Percentiles rank a stretch among this genome's conserved stretches.
phyloP scores from a whole-genome alignment of 768 basidiomycete genomes.

The Albatrellus ellisii region DNA sequence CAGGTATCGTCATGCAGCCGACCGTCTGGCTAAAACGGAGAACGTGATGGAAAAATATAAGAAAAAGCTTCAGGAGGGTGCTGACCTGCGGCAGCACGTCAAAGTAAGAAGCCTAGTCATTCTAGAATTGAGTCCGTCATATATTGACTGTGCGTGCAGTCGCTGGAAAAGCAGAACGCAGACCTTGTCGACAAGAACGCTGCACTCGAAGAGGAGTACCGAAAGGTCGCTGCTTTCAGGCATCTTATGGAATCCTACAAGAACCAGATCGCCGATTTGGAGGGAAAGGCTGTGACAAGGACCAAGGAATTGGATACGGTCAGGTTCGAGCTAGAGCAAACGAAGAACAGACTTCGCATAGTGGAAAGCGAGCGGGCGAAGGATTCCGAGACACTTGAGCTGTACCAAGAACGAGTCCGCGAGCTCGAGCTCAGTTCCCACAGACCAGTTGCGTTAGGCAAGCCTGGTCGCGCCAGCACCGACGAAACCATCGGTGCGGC shows the following conservation, averaged over 20 bases:
- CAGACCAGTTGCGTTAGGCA: conserved; percentile 26
- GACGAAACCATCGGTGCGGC: background rate
- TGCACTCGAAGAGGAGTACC: conserved; percentile 83
- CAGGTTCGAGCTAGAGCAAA: conserved; percentile 67
- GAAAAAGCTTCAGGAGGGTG: conserved; percentile 93
- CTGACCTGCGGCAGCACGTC: conserved; percentile 76
- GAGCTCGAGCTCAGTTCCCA: conserved; percentile 71
- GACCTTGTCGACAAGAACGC: conserved; percentile 86
- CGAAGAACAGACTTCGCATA: conserved; percentile 54
- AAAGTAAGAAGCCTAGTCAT: conserved; percentile 39
- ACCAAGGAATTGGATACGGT: conserved; percentile 62
- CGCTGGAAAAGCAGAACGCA: conserved; percentile 87
- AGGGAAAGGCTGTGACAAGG: conserved; percentile 51
- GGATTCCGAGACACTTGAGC: conserved; percentile 74
- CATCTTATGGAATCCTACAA: conserved; percentile 91
- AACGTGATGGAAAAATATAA: conserved; percentile 99
- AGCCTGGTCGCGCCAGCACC: conserved; percentile 15
- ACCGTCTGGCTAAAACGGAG: conserved; percentile 86
- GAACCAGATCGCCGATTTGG: conserved; percentile 70
- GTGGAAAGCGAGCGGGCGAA: conserved; percentile 55
- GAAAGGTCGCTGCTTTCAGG: conserved; percentile 75
- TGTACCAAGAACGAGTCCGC: conserved; percentile 82
- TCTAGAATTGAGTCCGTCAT: background rate
- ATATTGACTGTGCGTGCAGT: conserved; percentile 26
- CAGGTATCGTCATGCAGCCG: conserved; percentile 86